These are phyloP conservation scores for Urochloa ruziziensis DNA, from an alignment of 176 grass and related monocot species.

Conservation along the genomic window DNA sequence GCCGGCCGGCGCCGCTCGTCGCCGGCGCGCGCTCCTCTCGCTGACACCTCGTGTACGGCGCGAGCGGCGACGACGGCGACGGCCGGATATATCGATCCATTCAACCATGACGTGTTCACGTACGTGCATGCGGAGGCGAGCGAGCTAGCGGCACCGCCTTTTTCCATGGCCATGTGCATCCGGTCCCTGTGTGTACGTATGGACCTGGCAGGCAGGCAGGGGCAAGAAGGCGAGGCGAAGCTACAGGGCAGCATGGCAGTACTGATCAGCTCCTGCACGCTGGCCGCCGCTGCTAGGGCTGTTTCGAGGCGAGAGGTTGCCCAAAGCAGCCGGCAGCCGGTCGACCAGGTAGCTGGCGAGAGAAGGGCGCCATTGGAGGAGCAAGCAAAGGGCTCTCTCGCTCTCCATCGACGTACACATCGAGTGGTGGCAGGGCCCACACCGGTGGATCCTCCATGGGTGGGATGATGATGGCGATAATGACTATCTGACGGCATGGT, in stretches of 20 bases:
- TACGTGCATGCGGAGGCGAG: neutral
- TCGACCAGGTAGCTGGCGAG: conserved; percentile 36
- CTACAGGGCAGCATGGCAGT: neutral
- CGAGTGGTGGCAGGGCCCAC: neutral
- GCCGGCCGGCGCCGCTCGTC: conserved; percentile 3
- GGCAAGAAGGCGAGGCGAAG: neutral
- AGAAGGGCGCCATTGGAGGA: neutral
- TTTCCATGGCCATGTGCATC: conserved; percentile 2
- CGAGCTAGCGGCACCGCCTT: neutral
- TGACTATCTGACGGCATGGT: conserved; percentile 43
- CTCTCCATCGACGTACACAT: neutral
- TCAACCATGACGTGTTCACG: neutral
- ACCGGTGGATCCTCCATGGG: neutral
- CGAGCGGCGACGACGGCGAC: neutral
- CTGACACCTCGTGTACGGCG: neutral
- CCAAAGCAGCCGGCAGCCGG: conserved; percentile 31
- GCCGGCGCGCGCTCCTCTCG: neutral
- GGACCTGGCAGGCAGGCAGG: neutral
- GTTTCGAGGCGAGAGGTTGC: neutral
- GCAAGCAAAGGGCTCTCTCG: neutral
- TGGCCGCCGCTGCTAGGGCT: neutral
- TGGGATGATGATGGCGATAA: conserved; percentile 14
- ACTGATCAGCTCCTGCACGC: neutral
- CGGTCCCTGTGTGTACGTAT: neutral
- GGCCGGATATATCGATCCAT: no score